A percentile compares a stretch with the other conserved stretches of the same genome.
Conservation (phyloP, 108 stramenopile genomes). For the Skeletonema grethae region DNA sequence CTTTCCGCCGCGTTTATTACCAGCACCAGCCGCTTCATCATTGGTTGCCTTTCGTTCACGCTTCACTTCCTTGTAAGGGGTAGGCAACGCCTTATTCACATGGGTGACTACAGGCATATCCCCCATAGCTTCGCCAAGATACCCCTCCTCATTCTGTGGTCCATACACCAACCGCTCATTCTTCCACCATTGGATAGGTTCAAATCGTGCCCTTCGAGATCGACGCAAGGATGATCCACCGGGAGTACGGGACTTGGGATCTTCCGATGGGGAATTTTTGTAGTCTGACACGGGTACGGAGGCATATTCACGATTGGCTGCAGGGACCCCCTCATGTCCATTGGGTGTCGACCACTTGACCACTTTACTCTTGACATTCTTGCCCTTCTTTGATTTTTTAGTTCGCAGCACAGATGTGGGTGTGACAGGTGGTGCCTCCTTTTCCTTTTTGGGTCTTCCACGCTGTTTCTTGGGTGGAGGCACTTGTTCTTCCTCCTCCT, state of each 20-base stretch:
- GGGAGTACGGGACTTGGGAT: slow-evolving; percentile 21
- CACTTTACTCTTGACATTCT: slow-evolving; percentile 13
- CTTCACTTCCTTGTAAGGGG: slow-evolving; percentile 76
- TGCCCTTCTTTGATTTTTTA: slow-evolving; percentile 21
- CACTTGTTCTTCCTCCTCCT: slow-evolving; percentile 21
- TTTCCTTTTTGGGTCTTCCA: slow-evolving; percentile 16
- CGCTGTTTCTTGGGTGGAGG: slow-evolving; percentile 25
- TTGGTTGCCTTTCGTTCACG: slow-evolving; percentile 34
- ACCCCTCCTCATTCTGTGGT: slow-evolving; percentile 54
- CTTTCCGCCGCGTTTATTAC: slow-evolving; percentile 29
- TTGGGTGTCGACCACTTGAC: slow-evolving; percentile 49
- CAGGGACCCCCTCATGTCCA: slow-evolving; percentile 58
- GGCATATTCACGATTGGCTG: slow-evolving; percentile 62
- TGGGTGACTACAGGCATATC: slow-evolving; percentile 80
- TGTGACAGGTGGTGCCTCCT: slow-evolving; percentile 28
- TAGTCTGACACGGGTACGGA: slow-evolving; percentile 63
- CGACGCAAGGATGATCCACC: slow-evolving; percentile 49
- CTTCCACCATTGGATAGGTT: slow-evolving; percentile 88
- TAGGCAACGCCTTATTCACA: slow-evolving; percentile 65
- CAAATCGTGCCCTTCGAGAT: slow-evolving; percentile 56
- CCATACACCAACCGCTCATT: slow-evolving; percentile 85
- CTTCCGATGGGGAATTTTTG: slow-evolving; percentile 59
- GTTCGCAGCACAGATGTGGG: slow-evolving; percentile 44
- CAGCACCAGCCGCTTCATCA: slow-evolving; percentile 19
- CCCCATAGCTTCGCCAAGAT: slow-evolving; percentile 62